phyloP scores from a whole-genome alignment of 176 grass and related monocot species.

The Oryza meyeriana region DNA sequence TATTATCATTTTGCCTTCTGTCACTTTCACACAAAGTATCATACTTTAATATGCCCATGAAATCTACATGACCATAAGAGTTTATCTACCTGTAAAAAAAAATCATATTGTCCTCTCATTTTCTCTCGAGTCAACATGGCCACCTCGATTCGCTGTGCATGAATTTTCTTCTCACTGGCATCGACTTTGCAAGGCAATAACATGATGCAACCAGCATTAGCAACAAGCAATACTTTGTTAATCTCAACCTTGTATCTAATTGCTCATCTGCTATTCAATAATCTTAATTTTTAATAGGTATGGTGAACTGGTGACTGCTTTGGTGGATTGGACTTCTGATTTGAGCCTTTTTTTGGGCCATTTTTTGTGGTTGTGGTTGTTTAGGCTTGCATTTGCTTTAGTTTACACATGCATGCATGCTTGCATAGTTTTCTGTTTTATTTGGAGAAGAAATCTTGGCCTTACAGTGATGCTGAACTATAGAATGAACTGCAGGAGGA shows the following conservation, averaged over 20 bases:
- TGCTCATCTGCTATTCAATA: background rate
- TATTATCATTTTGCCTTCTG: background rate
- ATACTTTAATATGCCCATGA: background rate
- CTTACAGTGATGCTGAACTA: background rate
- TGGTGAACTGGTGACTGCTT: background rate
- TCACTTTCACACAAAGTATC: slow-evolving; percentile 13
- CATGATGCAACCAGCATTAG: slow-evolving; percentile 13
- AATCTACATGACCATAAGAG: background rate
- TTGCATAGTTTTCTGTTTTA: background rate
- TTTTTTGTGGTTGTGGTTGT: slow-evolving; percentile 30
- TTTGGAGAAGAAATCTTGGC: background rate
- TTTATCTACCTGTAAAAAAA: background rate
- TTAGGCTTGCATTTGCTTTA: background rate
- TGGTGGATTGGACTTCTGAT: slow-evolving; percentile 16
- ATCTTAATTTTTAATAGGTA: background rate
- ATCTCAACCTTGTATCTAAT: background rate
- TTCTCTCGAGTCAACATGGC: slow-evolving; percentile 23
- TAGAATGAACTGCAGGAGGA: background rate
- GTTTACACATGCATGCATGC: background rate
- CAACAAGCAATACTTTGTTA: slow-evolving; percentile 13
- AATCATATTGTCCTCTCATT: slow-evolving; percentile 14
- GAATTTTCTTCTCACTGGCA: background rate
- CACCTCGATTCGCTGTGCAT: background rate
- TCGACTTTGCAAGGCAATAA: slow-evolving; percentile 31
- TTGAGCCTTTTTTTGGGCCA: background rate